Evolutionary conservation across 768 basidiomycete genomes (phyloP), one percentile per base, ranked within the genome.

Genomic region (Mycena metata): DNA sequence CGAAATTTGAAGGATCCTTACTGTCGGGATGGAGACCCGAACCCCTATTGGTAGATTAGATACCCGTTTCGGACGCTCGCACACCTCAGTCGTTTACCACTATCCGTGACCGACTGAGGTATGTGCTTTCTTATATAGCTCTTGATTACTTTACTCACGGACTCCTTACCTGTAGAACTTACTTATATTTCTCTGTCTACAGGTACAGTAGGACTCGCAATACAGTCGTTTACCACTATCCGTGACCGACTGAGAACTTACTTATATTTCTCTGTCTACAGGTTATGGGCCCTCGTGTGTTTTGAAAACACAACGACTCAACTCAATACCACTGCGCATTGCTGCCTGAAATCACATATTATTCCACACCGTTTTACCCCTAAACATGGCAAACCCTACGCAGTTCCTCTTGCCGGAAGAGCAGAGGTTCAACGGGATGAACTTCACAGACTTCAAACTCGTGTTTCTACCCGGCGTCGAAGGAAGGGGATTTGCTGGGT

Each of bases 211-310:
- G 30, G 3, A 30, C 30, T 30, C 30, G 30, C 30, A 30, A 30
- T 30, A 6, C 3, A 30, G 30, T 30, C 30, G 30, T 30, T 30
- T 30, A 30, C 30, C 30, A 30, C 30, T n/a, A 30, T 30, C 30
- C 30, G 30, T 30, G 30, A 30, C 30, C 30, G 30, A 30, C 30
- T 30, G 30, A 30, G 30, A 30, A 30, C 30, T 30, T 30, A 30
- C 6, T 30, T 11, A 16, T 51, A 51, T 51, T 51, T 51, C 50
- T 51, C 50, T 51, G 50, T 51, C 50, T 30, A 51, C 24, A 51
- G 26, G 50, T 51, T 51, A 51, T 51, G 50, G 50, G 50, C 50
- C 50, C 30, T 30, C 50, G 50, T 15, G 50, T 51, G 50, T 51
- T 51, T 23, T 33, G 26, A 33, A 51, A 30, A 19, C 50, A 16